These are phyloP conservation scores for Penicillium griseofulvum DNA, from an alignment of 2,329 filamentous ascomycete species.

Conservation along the genomic window DNA sequence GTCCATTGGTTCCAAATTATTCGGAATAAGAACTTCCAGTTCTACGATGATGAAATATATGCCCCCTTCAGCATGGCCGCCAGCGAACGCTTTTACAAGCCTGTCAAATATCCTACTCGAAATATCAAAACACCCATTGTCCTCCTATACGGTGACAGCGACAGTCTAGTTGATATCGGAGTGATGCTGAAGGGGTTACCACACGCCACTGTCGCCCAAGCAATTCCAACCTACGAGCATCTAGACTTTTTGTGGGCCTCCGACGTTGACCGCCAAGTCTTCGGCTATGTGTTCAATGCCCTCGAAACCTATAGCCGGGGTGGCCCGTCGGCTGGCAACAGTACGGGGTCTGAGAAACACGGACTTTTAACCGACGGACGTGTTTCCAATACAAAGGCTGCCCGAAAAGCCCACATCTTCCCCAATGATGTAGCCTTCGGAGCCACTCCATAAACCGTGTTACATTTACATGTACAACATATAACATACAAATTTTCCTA, in stretches of 20 bases:
- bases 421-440: background rate
- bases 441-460: background rate
- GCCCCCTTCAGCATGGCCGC: conserved; percentile 69
- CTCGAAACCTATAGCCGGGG: conserved; percentile 61
- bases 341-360: background rate
- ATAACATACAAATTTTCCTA: background rate
- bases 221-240: conserved; percentile 92
- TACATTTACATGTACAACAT: background rate
- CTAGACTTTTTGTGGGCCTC: conserved; percentile 93
- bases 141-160: conserved; percentile 86
- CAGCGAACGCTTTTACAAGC: conserved; percentile 84
- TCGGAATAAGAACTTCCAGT: conserved; percentile 91
- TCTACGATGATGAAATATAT: conserved; percentile 94
- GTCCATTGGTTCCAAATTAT: conserved; percentile 99
- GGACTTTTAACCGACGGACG: conserved; percentile 6
- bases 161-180: conserved; percentile 90
- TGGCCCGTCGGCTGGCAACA: background rate
- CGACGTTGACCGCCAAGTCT: conserved; percentile 80
- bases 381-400: conserved; percentile 18
- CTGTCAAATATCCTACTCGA: conserved; percentile 90
- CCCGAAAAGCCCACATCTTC: background rate
- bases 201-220: conserved; percentile 75
- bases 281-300: conserved; percentile 87
- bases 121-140: conserved; percentile 97
- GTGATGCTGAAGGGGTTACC: conserved; percentile 90